phyloP scores from a whole-genome alignment of 2,329 filamentous ascomycete species.

The Leptographium lundbergii region DNA sequence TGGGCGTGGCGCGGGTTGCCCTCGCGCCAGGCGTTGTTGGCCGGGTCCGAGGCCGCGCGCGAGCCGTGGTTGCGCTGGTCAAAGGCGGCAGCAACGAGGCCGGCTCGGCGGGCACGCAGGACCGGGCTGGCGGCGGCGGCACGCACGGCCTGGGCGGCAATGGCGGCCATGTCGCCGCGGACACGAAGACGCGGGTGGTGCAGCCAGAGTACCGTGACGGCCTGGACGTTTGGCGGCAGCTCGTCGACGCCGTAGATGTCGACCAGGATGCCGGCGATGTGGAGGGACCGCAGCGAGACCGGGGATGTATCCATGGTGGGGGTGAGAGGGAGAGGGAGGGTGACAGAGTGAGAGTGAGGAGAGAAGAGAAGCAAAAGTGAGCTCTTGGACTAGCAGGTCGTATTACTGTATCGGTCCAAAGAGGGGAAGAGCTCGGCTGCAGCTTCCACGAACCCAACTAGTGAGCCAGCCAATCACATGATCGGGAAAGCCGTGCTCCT shows the following conservation, averaged over 20 bases:
- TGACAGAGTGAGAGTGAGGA: no score
- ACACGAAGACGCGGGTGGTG: conserved; percentile 66
- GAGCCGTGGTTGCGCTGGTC: conserved; percentile 90
- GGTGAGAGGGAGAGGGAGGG: no score
- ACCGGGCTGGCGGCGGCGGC: conserved; percentile 58
- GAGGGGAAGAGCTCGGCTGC: no score
- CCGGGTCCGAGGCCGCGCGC: conserved; percentile 49
- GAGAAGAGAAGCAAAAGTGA: no score
- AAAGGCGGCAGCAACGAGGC: conserved; percentile 71
- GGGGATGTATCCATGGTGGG: conserved; percentile 15
- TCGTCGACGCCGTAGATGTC: conserved; percentile 74
- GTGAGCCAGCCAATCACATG: no score
- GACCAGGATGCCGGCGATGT: conserved; percentile 66
- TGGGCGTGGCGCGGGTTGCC: conserved; percentile 74
- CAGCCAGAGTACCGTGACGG: conserved; percentile 77
- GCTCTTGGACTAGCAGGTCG: no score
- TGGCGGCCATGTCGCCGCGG: conserved; percentile 60
- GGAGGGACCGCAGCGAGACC: conserved; percentile 53
- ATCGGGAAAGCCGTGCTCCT: no score
- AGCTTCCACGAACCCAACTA: no score
- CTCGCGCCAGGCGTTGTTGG: conserved; percentile 67
- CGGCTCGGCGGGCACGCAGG: conserved; percentile 38
- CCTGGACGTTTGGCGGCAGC: conserved; percentile 35
- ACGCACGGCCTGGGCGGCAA: conserved; percentile 51
- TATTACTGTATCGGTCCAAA: no score